Evolutionary conservation across 176 grass and related monocot species (phyloP), one percentile per base, ranked within the genome.

Genomic region (Elaeis guineensis): DNA sequence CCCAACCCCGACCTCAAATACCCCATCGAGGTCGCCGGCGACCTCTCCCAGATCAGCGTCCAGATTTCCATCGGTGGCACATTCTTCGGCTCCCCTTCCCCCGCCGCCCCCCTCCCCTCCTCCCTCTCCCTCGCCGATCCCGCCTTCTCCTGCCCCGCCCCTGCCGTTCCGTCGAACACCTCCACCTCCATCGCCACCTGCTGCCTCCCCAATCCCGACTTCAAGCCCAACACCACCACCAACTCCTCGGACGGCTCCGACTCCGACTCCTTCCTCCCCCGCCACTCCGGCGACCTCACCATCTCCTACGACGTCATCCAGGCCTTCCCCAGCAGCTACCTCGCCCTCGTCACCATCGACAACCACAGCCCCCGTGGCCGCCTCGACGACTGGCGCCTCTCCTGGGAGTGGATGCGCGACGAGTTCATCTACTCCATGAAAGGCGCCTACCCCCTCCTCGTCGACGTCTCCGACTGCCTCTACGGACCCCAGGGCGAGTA

Each of bases 391-490:
- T 95, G 83, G 90, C 71, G 69, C 26, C 57, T 95, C 21, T 74
- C 86, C 0, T 95, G 90, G 90, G 78, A 83, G 49, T 95, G 90
- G 90, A 76, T 67, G 52, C 70, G 67, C 21, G 76, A 82, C 32
- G 86, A 95, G 83, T 90, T 90, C 77, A 90, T 95, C 71, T 69
- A 77, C 75, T 68, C 71, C n/a, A 78, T 95, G 77, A 95, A 79
- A 52, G 86, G 90, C 15, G 90, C 90, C 0, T 72, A 87, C 78
- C 65, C 91, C 0, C 21, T 58, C 11, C 52, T 77, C 18, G 75
- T 77, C 16, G 91, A 90, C 83, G 48, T 55, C 24, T 75, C 61
- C 12, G 86, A 51, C 25, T 96, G 91, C 83, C 57, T 96, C 73
- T 85, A 85, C 32, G 91, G 91, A 3, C 20, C 66, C 0, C 51